Base-by-base conservation (phyloP, 768 basidiomycete genomes). In the Dendrothele bispora region DNA sequence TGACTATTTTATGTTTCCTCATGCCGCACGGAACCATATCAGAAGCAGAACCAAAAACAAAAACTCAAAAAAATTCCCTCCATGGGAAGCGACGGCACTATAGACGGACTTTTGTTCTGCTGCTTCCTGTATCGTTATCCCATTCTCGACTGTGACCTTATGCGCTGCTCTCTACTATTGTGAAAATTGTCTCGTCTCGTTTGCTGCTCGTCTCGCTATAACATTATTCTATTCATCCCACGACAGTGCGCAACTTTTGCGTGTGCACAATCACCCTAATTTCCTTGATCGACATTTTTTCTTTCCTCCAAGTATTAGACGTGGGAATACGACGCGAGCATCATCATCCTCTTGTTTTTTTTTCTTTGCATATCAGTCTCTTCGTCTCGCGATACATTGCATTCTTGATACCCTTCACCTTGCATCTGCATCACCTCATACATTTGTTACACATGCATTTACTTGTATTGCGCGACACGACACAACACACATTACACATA, bases 151-250 rank as follows among this genome's bases (percentile, higher is more conserved):
- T 55, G 60, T 64, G 70, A 67, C 75, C 68, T 68, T 54, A 62
- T 76, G 79, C 78, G 79, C 82, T 83, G 79, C 82, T 83, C 79
- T 80, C 77, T 62, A 56, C n/a, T n/a, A n/a, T n/a, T n/a, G n/a
- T n/a, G n/a, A n/a, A 65, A 57, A 66, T 70, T 68, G 69, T 72
- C 72, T 72, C 70, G 75, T 79, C 78, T 74, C 75, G 15, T 17
- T 39, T 47, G 37, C 38, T 47, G 46, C 46, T 47, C 46, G 46
- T 39, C 32, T 65, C 63, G 56, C 61, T 57, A 53, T 53, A 51
- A 50, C 53, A 53, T 14, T 24, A 22, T 18, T n/a, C 27, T 3
- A 25, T 5, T 39, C 46, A 39, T 47, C 51, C 46, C 46, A 48
- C 45, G 50, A 25, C 45, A 30, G 45, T 47, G 47, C 42, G 37